phyloP scores from a whole-genome alignment of 495 filamentous ascomycete genomes.

The Cudoniella acicularis region DNA sequence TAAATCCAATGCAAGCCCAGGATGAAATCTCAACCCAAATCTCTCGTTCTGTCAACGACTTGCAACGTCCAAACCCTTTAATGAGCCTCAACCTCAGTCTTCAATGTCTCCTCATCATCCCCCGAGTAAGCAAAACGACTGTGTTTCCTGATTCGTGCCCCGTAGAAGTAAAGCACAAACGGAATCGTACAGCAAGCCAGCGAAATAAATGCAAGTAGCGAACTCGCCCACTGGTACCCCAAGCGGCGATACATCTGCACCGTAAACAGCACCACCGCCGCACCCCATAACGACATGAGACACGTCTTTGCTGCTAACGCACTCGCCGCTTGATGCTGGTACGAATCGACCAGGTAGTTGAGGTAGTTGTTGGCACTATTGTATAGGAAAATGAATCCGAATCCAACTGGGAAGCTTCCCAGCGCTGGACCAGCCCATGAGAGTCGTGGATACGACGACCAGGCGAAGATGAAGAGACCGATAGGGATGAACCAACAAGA shows the following conservation, averaged over 20 bases:
- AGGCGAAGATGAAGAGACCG: conserved; percentile 71
- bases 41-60: no score
- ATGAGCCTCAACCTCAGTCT: no score
- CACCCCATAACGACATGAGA: conserved; percentile 76
- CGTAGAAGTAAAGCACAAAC: conserved; percentile 71
- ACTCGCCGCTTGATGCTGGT: conserved; percentile 78
- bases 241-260: conserved; percentile 73
- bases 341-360: conserved; percentile 80
- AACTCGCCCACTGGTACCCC: conserved; percentile 71
- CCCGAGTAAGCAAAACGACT: conserved; percentile 61
- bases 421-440: conserved; percentile 69
- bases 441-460: conserved; percentile 65
- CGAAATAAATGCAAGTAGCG: conserved; percentile 65
- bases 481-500: conserved; percentile 63
- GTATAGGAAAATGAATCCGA: conserved; percentile 84
- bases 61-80: no score
- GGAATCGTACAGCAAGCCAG: conserved; percentile 74
- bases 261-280: conserved; percentile 70
- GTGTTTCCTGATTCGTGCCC: conserved; percentile 58
- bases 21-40: no score
- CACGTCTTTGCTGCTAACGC: conserved; percentile 81
- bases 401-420: conserved; percentile 73
- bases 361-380: conserved; percentile 80
- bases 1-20: no score
- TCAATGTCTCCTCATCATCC: conserved; percentile 26